Evolutionary conservation across 2,329 filamentous ascomycete species (phyloP).

Genomic region (Paecilomyces niveus): DNA sequence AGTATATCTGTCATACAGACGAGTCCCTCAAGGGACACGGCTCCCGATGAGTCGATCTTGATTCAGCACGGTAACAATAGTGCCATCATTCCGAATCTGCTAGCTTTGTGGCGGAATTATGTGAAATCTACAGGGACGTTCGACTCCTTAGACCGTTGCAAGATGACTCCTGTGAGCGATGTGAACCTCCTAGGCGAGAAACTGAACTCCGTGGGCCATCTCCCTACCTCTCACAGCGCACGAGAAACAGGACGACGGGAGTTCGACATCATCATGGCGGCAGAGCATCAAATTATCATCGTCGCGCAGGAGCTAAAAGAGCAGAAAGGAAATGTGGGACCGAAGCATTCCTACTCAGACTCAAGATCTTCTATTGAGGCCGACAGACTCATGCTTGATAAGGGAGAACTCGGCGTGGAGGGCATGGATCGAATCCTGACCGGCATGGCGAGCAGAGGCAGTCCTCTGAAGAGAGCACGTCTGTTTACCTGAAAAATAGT

Average conservation of each 20-base stretch:
- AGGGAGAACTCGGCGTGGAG: conserved; percentile 39
- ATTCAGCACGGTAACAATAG: conserved; percentile 36
- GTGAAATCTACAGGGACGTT: conserved; percentile 30
- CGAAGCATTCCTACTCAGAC: conserved; percentile 7
- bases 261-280: conserved; percentile 34
- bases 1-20: conserved; percentile 34
- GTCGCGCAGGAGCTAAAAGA: conserved; percentile 20
- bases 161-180: conserved; percentile 31
- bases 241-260: conserved; percentile 13
- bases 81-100: conserved; percentile 36
- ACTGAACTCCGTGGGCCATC: conserved; percentile 30
- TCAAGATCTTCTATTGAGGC: conserved; percentile 15
- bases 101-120: conserved; percentile 38
- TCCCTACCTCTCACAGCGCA: conserved; percentile 22
- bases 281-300: conserved; percentile 35
- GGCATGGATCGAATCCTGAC: conserved; percentile 42
- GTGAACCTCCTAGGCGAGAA: conserved; percentile 35
- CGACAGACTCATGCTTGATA: conserved; percentile 35
- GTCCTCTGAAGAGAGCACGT: conserved; percentile 16
- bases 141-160: conserved; percentile 31
- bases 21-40: conserved; percentile 25
- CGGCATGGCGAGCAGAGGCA: conserved; percentile 30
- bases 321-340: conserved; percentile 9
- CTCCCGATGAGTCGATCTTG: conserved; percentile 38
- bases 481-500: background rate